Conservation (phyloP, 257 asterid genomes). For the Plectranthus barbatus region DNA sequence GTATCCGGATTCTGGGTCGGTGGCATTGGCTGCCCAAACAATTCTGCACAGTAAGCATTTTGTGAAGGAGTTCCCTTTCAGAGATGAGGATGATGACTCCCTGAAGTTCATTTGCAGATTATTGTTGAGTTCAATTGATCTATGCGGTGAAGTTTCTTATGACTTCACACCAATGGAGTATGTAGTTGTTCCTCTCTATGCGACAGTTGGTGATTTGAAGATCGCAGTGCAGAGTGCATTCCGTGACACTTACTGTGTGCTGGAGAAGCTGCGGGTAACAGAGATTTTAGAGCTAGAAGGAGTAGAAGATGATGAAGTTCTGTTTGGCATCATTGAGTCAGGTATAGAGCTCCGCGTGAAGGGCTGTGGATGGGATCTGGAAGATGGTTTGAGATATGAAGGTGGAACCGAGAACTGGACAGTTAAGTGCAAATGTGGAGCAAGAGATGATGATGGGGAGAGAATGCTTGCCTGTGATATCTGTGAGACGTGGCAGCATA, state of each 20-base stretch:
- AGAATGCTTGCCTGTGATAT: constrained; percentile 88
- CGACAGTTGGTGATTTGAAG: constrained; percentile 71
- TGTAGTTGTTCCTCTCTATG: constrained; percentile 54
- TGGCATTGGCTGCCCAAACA: constrained; percentile 35
- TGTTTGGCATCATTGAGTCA: constrained; percentile 60
- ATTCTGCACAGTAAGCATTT: constrained; percentile 60
- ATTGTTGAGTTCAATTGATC: constrained; percentile 23
- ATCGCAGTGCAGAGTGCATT: constrained; percentile 42
- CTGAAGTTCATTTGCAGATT: constrained; percentile 58
- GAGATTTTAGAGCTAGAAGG: constrained; percentile 46
- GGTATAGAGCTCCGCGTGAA: constrained; percentile 51
- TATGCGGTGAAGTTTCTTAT: constrained; percentile 14
- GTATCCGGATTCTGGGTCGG: constrained; percentile 28
- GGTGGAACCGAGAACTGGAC: constrained; percentile 78
- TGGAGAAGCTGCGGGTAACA: constrained; percentile 40
- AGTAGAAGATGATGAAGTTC: constrained; percentile 48
- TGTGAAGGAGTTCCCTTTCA: constrained; percentile 80
- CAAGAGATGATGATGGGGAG: constrained; percentile 86
- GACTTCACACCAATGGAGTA: constrained; percentile 39
- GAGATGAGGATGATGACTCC: constrained; percentile 58
- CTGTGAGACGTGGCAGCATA: constrained; percentile 91
- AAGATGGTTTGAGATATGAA: constrained; percentile 43
- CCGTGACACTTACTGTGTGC: constrained; percentile 70
- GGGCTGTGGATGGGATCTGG: constrained; percentile 45
- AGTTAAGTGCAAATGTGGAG: constrained; percentile 80